phyloP scores from a whole-genome alignment of 2,329 filamentous ascomycete genomes.

The Colletotrichum euphorbiae region DNA sequence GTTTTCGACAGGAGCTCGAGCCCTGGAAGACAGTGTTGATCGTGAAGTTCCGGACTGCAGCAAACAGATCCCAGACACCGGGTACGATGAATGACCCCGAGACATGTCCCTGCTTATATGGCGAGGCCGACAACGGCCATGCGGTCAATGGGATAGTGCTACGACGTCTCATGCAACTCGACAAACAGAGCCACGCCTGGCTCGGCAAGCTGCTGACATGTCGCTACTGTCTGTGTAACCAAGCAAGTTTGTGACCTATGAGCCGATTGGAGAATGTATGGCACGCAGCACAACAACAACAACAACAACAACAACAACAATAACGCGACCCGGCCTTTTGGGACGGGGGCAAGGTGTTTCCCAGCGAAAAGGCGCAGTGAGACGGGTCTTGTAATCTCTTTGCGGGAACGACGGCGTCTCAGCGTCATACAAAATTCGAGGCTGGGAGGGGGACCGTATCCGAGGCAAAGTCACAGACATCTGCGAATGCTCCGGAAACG shows the following conservation, averaged over 20 bases:
- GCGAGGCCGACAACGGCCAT: slow-evolving; percentile 4
- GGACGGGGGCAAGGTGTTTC: slow-evolving; percentile 13
- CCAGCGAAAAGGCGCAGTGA: too few species aligned
- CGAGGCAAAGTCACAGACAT: background rate
- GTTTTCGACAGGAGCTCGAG: background rate
- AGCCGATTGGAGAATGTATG: slow-evolving; percentile 2
- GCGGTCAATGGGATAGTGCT: background rate
- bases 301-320: too few species aligned
- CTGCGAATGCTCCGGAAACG: background rate
- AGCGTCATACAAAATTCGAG: slow-evolving; percentile 8
- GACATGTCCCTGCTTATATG: background rate
- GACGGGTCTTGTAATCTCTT: too few species aligned
- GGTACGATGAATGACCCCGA: background rate
- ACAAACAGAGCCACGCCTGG: slow-evolving; percentile 9
- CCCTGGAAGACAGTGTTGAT: background rate
- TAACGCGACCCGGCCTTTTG: slow-evolving; percentile 20
- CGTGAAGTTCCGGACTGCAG: background rate
- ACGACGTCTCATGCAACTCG: slow-evolving; percentile 17
- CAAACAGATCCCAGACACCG: background rate
- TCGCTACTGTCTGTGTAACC: slow-evolving; percentile 16
- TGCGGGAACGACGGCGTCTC: too few species aligned
- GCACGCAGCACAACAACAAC: background rate
- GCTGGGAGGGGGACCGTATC: background rate
- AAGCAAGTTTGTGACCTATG: slow-evolving; percentile 24
- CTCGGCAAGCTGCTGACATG: slow-evolving; percentile 22